phyloP scores from a whole-genome alignment of 768 basidiomycete species.

The Tylopilus vinaceipallidus region DNA sequence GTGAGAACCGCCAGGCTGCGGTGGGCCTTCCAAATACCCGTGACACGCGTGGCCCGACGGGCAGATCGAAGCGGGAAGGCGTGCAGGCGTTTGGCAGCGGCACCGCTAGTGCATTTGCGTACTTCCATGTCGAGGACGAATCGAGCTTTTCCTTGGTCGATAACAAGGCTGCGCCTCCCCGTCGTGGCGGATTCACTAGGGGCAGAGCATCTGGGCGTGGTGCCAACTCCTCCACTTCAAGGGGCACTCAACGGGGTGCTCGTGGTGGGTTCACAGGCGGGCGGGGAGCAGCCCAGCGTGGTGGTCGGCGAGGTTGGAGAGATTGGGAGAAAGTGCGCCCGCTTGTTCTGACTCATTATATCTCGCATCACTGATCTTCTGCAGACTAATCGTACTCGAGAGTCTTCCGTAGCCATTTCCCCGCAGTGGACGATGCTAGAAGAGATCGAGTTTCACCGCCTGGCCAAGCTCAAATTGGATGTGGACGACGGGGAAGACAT shows the following conservation, averaged over 20 bases:
- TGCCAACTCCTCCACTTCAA: slow-evolving; percentile 32
- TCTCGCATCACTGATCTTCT: neutral
- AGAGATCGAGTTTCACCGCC: slow-evolving; percentile 93
- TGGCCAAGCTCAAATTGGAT: slow-evolving; percentile 88
- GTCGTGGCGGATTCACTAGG: slow-evolving; percentile 67
- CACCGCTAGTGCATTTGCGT: slow-evolving; percentile 88
- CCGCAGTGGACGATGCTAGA: slow-evolving; percentile 94
- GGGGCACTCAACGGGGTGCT: slow-evolving; percentile 46
- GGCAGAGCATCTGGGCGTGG: slow-evolving; percentile 43
- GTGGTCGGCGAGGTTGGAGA: slow-evolving; percentile 72
- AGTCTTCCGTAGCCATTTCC: slow-evolving; percentile 91
- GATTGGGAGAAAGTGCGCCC: slow-evolving; percentile 91
- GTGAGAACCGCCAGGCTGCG: slow-evolving; percentile 58
- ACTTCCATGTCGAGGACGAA: slow-evolving; percentile 98
- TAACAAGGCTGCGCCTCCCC: slow-evolving; percentile 69
- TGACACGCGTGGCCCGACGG: slow-evolving; percentile 48
- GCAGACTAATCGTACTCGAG: slow-evolving; percentile 79
- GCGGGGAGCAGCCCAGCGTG: slow-evolving; percentile 40
- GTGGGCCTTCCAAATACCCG: slow-evolving; percentile 47
- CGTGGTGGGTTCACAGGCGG: slow-evolving; percentile 44
- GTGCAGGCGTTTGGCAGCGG: slow-evolving; percentile 88
- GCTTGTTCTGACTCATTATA: neutral
- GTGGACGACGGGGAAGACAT: slow-evolving; percentile 90
- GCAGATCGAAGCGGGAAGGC: slow-evolving; percentile 69
- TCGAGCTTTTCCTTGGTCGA: slow-evolving; percentile 96